phyloP scores from a whole-genome alignment of 495 filamentous ascomycete species.

The Penicillium turbatum region DNA sequence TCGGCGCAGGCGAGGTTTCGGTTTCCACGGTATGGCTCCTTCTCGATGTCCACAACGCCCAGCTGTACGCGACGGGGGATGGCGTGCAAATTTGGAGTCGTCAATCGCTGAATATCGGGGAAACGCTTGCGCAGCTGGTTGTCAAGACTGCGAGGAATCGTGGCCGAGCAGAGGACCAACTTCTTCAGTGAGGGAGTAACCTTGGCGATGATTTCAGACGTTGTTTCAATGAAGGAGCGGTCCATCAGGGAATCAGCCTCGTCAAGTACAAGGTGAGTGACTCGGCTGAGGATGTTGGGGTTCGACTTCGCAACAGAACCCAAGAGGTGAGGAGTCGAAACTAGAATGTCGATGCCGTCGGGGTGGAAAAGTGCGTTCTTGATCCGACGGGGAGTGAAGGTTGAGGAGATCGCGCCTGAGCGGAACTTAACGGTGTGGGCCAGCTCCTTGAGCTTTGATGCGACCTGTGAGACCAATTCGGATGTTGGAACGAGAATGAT shows the following conservation, averaged over 20 bases:
- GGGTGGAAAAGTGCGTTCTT: constrained; percentile 78
- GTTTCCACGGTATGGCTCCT: constrained; percentile 86
- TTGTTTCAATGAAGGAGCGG: constrained; percentile 80
- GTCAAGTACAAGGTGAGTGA: constrained; percentile 82
- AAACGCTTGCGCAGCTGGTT: constrained; percentile 73
- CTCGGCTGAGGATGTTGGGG: constrained; percentile 82
- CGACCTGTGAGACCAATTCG: constrained; percentile 88
- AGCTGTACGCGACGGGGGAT: constrained; percentile 93
- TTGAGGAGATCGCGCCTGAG: constrained; percentile 72
- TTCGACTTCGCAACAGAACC: constrained; percentile 78
- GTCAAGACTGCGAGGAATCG: constrained; percentile 86
- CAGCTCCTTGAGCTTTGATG: constrained; percentile 68
- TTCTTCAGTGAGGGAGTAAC: constrained; percentile 73
- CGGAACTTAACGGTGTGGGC: constrained; percentile 81
- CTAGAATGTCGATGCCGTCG: constrained; percentile 75
- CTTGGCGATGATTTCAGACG: constrained; percentile 74
- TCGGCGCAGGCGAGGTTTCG: constrained; percentile 89
- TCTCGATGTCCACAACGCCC: constrained; percentile 84
- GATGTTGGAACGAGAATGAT: constrained; percentile 91
- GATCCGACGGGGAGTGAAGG: constrained; percentile 71
- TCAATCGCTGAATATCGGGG: constrained; percentile 76
- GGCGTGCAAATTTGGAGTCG: constrained; percentile 91
- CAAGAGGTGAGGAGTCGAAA: constrained; percentile 86
- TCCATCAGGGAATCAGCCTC: constrained; percentile 96
- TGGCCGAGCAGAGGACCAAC: constrained; percentile 93